phyloP scores from a whole-genome alignment of 345 rosid species.

The Erucastrum elatum region DNA sequence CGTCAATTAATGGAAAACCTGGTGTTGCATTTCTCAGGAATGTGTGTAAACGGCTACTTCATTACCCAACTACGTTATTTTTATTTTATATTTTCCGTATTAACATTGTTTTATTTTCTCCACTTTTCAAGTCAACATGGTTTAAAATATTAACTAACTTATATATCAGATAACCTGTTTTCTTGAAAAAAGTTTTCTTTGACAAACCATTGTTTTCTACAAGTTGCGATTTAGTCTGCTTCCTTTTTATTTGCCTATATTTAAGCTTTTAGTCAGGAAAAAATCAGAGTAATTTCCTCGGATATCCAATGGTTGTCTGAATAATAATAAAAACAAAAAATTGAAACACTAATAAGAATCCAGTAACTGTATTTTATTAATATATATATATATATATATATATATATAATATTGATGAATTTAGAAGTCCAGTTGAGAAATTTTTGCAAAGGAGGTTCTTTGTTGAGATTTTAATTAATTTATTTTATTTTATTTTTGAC shows the following conservation, averaged over 20 bases:
- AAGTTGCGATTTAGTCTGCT: neutral
- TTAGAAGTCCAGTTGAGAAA: neutral
- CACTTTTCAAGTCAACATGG: neutral
- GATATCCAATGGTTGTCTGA: neutral
- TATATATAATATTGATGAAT: neutral
- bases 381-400: too few relatives aligned
- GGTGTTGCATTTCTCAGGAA: neutral
- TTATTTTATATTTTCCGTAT: neutral
- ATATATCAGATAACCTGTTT: neutral
- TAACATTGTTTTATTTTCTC: neutral
- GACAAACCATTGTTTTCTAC: neutral
- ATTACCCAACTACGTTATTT: conserved; percentile 5
- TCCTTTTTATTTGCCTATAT: neutral
- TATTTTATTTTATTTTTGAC: too few relatives aligned
- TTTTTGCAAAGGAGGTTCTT: neutral
- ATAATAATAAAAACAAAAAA: neutral
- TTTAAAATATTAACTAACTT: conserved; percentile 8
- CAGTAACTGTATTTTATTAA: neutral
- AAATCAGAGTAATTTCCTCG: neutral
- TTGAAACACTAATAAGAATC: neutral
- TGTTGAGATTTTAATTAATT: neutral
- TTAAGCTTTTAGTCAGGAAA: neutral
- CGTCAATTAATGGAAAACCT: conserved; percentile 14
- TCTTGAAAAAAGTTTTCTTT: neutral
- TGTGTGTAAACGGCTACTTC: conserved; percentile 14